These are phyloP conservation scores for Orbilia oligospora DNA, from an alignment of 2,329 filamentous ascomycete species.

Conservation along the genomic window DNA sequence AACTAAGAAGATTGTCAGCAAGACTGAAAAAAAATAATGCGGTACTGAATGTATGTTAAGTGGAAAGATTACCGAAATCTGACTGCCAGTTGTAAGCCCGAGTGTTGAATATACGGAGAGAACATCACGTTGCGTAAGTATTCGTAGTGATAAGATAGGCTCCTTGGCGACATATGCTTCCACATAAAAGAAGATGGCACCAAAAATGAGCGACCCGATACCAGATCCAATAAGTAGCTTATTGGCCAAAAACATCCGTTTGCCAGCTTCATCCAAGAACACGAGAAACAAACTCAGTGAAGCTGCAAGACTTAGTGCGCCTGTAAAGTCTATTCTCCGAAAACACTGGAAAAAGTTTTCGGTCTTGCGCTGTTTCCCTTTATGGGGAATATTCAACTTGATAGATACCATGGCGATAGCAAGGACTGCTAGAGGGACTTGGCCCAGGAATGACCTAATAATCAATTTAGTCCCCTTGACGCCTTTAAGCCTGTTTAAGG, in stretches of 20 bases:
- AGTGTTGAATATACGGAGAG: constrained; percentile 72
- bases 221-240: constrained; percentile 15
- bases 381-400: constrained; percentile 29
- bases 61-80: constrained; percentile 42
- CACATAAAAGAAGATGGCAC: constrained; percentile 18
- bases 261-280: constrained; percentile 47
- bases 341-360: constrained; percentile 42
- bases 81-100: constrained; percentile 64
- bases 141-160: constrained; percentile 74
- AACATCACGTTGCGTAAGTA: constrained; percentile 72
- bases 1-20: constrained; percentile 66
- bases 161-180: constrained; percentile 68
- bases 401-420: constrained; percentile 77
- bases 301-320: constrained; percentile 35
- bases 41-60: background rate
- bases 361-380: constrained; percentile 1
- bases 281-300: constrained; percentile 50
- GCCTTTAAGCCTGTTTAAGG: background rate
- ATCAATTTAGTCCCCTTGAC: background rate
- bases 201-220: constrained; percentile 38
- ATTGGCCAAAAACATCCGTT: constrained; percentile 18
- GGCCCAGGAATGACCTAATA: constrained; percentile 77
- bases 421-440: constrained; percentile 77
- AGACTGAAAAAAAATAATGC: background rate
- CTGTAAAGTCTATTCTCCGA: constrained; percentile 54